phyloP scores from a whole-genome alignment of 306 rosid species.

The Purshia tridentata region DNA sequence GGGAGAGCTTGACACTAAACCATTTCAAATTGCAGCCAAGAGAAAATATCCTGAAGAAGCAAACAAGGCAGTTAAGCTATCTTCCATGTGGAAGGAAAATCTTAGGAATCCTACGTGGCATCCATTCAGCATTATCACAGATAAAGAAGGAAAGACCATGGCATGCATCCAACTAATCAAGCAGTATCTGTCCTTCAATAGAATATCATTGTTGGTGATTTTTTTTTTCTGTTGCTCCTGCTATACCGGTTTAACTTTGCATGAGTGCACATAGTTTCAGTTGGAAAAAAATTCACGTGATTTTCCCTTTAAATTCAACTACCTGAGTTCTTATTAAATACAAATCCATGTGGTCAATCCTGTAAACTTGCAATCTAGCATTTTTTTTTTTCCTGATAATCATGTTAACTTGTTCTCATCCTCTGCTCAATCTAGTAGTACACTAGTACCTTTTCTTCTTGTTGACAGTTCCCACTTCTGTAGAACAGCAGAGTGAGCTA shows the following conservation, averaged over 20 bases:
- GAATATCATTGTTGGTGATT: not conserved
- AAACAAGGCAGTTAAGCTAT: slow-evolving; percentile 37
- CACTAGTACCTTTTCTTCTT: not conserved
- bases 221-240: not conserved
- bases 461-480: not conserved
- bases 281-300: not conserved
- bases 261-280: not conserved
- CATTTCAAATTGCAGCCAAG: slow-evolving; percentile 44
- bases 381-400: not conserved
- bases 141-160: slow-evolving; percentile 31
- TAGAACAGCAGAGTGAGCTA: no score
- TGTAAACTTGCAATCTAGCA: not conserved
- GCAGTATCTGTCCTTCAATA: not conserved
- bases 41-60: slow-evolving; percentile 34
- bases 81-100: slow-evolving; percentile 56
- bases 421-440: not conserved
- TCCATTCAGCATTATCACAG: slow-evolving; percentile 56
- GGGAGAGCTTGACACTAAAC: slow-evolving; percentile 56
- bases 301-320: not conserved
- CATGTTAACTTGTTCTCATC: not conserved
- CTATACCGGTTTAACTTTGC: not conserved
- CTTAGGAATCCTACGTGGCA: slow-evolving; percentile 78
- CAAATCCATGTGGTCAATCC: not conserved
- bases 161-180: slow-evolving; percentile 22
- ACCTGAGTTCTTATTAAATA: not conserved